Base-by-base conservation (phyloP, 352 stramenopile species). In the Pythium aquatile region DNA sequence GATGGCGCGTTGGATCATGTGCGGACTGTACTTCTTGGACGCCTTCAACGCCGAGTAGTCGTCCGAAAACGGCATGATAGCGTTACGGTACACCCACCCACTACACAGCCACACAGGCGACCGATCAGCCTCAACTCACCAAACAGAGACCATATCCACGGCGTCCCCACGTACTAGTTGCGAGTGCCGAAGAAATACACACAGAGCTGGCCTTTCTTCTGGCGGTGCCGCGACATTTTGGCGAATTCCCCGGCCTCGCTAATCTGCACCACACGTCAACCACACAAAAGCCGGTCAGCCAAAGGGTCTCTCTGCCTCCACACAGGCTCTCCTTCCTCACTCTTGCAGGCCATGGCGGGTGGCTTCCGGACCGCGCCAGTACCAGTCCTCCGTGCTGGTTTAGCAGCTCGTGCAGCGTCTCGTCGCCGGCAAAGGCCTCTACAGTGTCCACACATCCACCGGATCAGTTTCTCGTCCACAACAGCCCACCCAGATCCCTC, bases 151-250 rank as follows among this genome's bases (percentile, higher is more conserved):
- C 20, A 48, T 26, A 61, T 20, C 20, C 47, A 52, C 20, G 39
- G 40, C 13, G 2, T 40, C 49, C 17, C 0, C 3, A 87, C 84
- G 70, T 81, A 95, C 86, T 93, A 95, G 71, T 95, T 95, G 26
- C 84, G 79, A 20, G 83, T 90, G 39, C 86, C 86, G 47, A 93
- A 95, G 65, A 95, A 95, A 54, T 93, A 95, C 32, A 95, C 86
- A 32, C 86, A 95, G 1, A 83, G 70, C 64, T 91, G 81, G 9
- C 80, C 82, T 54, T 89, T 89, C 64, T 92, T 93, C 26, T 69
- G 73, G 24, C 86, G 83, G 74, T 93, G 79, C 26, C 79, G 74
- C 30, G 77, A 76, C 83, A 93, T 91, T 55, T 93, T 92, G 52
- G 77, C 78, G 58, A 88, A 95, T 59, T 95, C 86, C 3, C 85